A percentile compares a stretch with the other conserved stretches of the same genome.
Evolutionary conservation across 1,284 basidiomycete species (phyloP).

Genomic region (Cryptococcus sp.): DNA sequence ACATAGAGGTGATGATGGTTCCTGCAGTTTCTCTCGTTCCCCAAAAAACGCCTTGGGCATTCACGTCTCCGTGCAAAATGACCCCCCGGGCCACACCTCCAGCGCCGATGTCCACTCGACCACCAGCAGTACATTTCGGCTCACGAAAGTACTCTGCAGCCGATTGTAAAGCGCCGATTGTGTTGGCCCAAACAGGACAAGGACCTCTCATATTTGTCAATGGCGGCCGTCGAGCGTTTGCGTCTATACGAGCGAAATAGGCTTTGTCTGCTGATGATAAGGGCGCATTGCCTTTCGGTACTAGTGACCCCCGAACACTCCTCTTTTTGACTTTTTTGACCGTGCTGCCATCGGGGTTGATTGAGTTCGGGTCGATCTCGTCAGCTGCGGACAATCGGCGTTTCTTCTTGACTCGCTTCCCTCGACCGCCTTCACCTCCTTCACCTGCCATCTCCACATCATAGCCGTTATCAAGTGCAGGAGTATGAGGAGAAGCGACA

Average conservation of each 20-base stretch:
- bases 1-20: conserved; percentile 39
- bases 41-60: conserved; percentile 34
- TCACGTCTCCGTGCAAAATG: conserved; percentile 41
- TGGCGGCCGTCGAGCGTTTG: conserved; percentile 24
- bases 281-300: conserved; percentile 4
- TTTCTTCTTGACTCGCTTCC: conserved; percentile 36
- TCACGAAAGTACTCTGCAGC: conserved; percentile 40
- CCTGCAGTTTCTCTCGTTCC: conserved; percentile 31
- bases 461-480: conserved; percentile 1
- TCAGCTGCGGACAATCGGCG: conserved; percentile 28
- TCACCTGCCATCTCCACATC: conserved; percentile 4
- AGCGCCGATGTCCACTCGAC: conserved; percentile 38
- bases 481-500: neutral
- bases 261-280: conserved; percentile 24
- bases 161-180: conserved; percentile 29
- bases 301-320: conserved; percentile 7
- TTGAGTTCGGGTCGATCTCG: conserved; percentile 29
- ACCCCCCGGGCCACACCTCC: conserved; percentile 46
- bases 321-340: conserved; percentile 7
- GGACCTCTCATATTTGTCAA: conserved; percentile 27
- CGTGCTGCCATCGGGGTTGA: conserved; percentile 22
- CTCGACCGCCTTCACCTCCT: conserved; percentile 18
- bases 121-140: conserved; percentile 36
- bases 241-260: conserved; percentile 27
- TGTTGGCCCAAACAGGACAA: conserved; percentile 47